Percentiles rank a stretch among this genome's conserved stretches.
These are phyloP conservation scores for Lasiodiplodia sp. DNA, from an alignment of 2,329 filamentous ascomycete genomes.

Conservation along the genomic window DNA sequence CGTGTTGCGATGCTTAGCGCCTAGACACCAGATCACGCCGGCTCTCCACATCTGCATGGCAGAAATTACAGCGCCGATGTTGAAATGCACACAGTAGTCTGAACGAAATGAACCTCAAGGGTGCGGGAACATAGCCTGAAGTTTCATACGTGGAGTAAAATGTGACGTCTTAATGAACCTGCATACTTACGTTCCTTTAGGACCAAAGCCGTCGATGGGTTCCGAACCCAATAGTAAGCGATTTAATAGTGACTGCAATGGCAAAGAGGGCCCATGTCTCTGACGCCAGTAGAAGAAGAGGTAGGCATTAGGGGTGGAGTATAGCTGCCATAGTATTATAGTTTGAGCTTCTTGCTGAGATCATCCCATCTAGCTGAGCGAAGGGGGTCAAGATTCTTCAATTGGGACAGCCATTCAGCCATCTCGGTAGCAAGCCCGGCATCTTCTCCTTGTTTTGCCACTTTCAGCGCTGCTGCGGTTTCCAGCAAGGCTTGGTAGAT, in stretches of 20 bases:
- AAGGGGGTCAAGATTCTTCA: constrained; percentile 76
- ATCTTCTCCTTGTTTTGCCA: not conserved
- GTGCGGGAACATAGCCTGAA: not conserved
- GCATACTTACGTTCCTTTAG: not conserved
- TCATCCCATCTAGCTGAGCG: constrained; percentile 79
- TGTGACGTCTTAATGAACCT: not conserved
- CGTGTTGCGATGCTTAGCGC: not conserved
- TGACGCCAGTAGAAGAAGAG: not conserved
- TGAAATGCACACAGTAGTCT: not conserved
- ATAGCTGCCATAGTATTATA: constrained; percentile 3
- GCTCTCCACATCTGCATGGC: not conserved
- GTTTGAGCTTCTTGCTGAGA: constrained; percentile 23
- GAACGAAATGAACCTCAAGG: not conserved
- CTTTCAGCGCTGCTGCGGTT: constrained; percentile 61
- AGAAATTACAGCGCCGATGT: not conserved
- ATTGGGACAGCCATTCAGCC: constrained; percentile 63
- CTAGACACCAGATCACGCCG: not conserved
- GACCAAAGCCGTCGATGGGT: not conserved
- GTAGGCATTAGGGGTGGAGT: not conserved
- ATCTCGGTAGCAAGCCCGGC: constrained; percentile 64
- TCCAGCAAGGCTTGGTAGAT: constrained; percentile 87
- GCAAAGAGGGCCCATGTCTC: not conserved
- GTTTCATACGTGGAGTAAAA: not conserved
- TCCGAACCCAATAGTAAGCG: not conserved
- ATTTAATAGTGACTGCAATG: not conserved